These are phyloP conservation scores for Exophiala spinifera DNA, from an alignment of 2,329 filamentous ascomycete species.

Conservation along the genomic window DNA sequence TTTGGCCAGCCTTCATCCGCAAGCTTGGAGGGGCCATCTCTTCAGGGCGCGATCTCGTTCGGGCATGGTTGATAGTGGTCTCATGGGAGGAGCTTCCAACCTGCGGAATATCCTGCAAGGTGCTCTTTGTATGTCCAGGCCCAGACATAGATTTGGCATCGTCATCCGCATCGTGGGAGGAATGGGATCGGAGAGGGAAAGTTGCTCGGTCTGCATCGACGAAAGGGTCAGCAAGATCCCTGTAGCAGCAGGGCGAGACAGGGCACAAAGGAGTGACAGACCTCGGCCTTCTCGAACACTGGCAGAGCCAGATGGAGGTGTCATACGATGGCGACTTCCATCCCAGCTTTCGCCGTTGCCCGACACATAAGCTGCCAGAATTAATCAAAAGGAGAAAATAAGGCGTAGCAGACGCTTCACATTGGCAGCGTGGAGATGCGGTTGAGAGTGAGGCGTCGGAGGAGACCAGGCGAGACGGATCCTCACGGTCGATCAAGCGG, in stretches of 20 bases:
- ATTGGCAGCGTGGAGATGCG: background rate
- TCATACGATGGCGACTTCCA: constrained; percentile 26
- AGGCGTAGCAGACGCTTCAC: background rate
- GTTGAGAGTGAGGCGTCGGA: constrained; percentile 10
- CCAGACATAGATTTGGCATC: constrained; percentile 26
- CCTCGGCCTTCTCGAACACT: constrained; percentile 20
- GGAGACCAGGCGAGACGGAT: background rate
- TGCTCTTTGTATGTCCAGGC: constrained; percentile 19
- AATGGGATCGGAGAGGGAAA: background rate
- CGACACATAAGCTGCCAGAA: constrained; percentile 9
- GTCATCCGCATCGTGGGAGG: constrained; percentile 23
- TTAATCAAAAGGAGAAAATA: background rate
- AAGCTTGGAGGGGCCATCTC: background rate
- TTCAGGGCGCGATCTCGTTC: background rate
- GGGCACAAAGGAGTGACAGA: constrained; percentile 10
- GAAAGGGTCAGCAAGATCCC: constrained; percentile 5
- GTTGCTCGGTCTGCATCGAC: constrained; percentile 8
- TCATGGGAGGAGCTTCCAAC: constrained; percentile 3
- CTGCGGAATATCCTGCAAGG: constrained; percentile 14
- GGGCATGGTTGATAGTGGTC: constrained; percentile 8
- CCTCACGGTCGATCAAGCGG: background rate
- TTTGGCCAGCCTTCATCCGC: constrained; percentile 4
- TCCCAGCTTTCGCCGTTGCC: constrained; percentile 12
- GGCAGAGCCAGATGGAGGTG: constrained; percentile 16
- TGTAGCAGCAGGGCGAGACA: background rate